Evolutionary conservation across 768 basidiomycete species (phyloP), one percentile per base, ranked within the genome.

Genomic region (Coprinellus aureogranulatus): DNA sequence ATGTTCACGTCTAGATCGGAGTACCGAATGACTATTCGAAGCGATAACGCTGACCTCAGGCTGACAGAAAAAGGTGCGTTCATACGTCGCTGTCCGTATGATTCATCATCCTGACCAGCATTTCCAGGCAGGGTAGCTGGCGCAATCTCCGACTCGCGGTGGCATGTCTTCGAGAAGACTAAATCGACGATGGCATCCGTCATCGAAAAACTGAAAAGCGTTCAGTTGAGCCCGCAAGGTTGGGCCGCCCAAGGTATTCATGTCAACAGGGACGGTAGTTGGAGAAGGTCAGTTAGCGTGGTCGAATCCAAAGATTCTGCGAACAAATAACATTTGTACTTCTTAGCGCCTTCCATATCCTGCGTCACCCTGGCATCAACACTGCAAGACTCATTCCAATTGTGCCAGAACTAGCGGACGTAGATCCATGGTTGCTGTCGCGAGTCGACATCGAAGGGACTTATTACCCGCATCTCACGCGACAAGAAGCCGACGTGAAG

Each of bases 1-100:
- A 94, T 95, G 91, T 95, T 96, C 70, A 95, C 94, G 0, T 89
- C 90, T 16, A 81, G 94, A 37, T 92, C 90, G 16, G 94, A 96
- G 65, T 96, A 93, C 67, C 85, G 94, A 23, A 87, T 96, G 84
- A 87, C 87, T 0, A 81, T 95, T 42, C 79, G 94, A 51, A 87
- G 89, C 52, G 94, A 96, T 70, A 96, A 96, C 61, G 94, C 94
- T 2, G 94, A 96, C 72, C 48, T 86, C 52, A 80, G 94, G 46
- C 72, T 96, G 57, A 95, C 94, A 0, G 82, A 83, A 64, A 86
- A 86, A 70, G 93, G 91, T 81, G 39, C 40, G 67, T 62, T 26
- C 46, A 63, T 3, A 28, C 57, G 9, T 37, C 26, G 28, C 30
- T 26, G 4, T 10, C 50, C 9, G n/a, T 18, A 6, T 18, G 45